Percentiles rank a stretch among this genome's conserved stretches.
These are phyloP conservation scores for Brassica carinata DNA, from an alignment of 345 rosid species.

Conservation along the genomic window DNA sequence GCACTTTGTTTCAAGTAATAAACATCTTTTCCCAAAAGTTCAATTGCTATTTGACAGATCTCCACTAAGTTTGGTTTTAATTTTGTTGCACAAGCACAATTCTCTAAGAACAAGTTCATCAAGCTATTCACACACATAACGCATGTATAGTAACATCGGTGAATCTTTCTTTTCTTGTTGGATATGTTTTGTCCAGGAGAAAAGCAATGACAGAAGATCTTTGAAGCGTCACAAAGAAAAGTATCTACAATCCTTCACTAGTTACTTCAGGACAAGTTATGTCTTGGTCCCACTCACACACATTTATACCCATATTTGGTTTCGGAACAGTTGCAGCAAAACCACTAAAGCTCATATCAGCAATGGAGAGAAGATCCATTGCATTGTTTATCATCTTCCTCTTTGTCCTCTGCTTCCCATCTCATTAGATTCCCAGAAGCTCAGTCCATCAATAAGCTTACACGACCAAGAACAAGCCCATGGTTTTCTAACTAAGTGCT, in stretches of 20 bases:
- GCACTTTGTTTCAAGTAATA: constrained; percentile 19
- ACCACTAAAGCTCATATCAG: background rate
- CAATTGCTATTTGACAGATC: background rate
- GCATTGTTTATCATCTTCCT: constrained; percentile 21
- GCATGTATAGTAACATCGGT: background rate
- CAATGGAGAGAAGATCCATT: constrained; percentile 16
- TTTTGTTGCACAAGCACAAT: background rate
- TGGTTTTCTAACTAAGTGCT: constrained; percentile 15
- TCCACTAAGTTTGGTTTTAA: background rate
- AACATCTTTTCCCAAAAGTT: background rate
- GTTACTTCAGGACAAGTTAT: constrained; percentile 15
- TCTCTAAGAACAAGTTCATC: background rate
- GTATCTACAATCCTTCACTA: constrained; percentile 24
- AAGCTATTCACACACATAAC: background rate
- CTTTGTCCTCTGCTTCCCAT: constrained; percentile 22
- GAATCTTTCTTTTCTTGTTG: constrained; percentile 30
- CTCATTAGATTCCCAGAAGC: constrained; percentile 25
- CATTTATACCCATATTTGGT: constrained; percentile 7
- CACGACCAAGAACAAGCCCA: constrained; percentile 17
- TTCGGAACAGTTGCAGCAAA: background rate
- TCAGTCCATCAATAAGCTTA: constrained; percentile 13
- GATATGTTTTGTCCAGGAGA: constrained; percentile 13
- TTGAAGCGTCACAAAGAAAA: constrained; percentile 25
- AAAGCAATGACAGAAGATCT: constrained; percentile 3
- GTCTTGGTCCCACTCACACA: background rate